phyloP scores from a whole-genome alignment of 1,139 yeast species.

The Arxiozyma slooffiae region DNA sequence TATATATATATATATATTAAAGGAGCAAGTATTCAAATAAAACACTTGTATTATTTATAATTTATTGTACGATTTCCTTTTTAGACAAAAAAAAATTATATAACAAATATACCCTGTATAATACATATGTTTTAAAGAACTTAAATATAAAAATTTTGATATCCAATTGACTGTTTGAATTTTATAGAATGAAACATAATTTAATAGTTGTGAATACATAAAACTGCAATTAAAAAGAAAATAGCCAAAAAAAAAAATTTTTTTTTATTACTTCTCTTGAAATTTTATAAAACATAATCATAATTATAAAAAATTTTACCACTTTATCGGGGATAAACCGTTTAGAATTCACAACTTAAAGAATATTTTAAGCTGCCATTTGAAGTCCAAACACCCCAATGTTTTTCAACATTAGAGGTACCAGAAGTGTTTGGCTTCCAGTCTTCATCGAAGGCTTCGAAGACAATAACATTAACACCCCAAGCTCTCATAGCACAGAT shows the following conservation, averaged over 20 bases:
- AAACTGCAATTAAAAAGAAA: neutral
- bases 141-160: neutral
- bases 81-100: too few relatives aligned
- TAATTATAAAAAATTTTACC: neutral
- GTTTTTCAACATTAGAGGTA: conserved; percentile 73
- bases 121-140: neutral
- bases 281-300: neutral
- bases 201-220: neutral
- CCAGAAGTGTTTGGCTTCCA: conserved; percentile 93
- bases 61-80: too few relatives aligned
- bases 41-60: neutral
- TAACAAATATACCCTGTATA: neutral
- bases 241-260: neutral
- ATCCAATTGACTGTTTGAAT: neutral
- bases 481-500: conserved; percentile 88
- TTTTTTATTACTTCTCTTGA: neutral
- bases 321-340: neutral
- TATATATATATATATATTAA: too few relatives aligned
- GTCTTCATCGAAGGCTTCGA: conserved; percentile 90
- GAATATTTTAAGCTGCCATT: conserved; percentile 49
- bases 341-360: conserved; percentile 44
- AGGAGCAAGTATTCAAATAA: too few relatives aligned
- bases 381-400: conserved; percentile 82
- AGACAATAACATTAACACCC: conserved; percentile 87
- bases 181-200: neutral